Evolutionary conservation across 2,329 filamentous ascomycete genomes (phyloP).

Genomic region (Thermoascus crustaceus): DNA sequence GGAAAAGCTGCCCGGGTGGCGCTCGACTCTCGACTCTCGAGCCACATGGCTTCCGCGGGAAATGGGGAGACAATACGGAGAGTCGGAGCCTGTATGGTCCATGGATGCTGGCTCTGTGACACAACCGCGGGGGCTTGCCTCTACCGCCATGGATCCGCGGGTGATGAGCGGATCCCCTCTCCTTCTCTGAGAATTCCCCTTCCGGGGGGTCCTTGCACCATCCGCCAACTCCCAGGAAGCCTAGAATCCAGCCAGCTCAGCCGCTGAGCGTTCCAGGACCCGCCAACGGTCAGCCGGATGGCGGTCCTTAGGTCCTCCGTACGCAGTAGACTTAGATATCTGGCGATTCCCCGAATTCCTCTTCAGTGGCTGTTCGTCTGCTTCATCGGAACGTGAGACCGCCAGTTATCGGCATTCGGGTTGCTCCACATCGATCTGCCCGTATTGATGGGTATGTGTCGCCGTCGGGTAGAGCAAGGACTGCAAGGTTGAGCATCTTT

Average conservation of each 20-base stretch:
- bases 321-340: no score
- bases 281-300: slow-evolving; percentile 1
- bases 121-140: no score
- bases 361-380: background rate
- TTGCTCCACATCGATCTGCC: background rate
- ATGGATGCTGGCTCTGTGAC: no score
- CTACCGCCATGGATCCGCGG: slow-evolving; percentile 1
- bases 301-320: no score
- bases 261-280: background rate
- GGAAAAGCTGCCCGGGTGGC: background rate
- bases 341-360: no score
- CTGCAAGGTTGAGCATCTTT: background rate
- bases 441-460: background rate
- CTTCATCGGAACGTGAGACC: slow-evolving; percentile 2
- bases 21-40: no score
- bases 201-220: slow-evolving; percentile 1
- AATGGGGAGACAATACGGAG: background rate
- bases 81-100: no score
- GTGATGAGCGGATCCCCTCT: background rate
- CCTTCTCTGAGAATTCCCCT: background rate
- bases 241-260: slow-evolving; percentile 1
- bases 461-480: background rate
- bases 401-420: slow-evolving; percentile 1
- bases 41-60: background rate
- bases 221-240: background rate